phyloP scores from a whole-genome alignment of 257 asterid species.

The Solanum pimpinellifolium region DNA sequence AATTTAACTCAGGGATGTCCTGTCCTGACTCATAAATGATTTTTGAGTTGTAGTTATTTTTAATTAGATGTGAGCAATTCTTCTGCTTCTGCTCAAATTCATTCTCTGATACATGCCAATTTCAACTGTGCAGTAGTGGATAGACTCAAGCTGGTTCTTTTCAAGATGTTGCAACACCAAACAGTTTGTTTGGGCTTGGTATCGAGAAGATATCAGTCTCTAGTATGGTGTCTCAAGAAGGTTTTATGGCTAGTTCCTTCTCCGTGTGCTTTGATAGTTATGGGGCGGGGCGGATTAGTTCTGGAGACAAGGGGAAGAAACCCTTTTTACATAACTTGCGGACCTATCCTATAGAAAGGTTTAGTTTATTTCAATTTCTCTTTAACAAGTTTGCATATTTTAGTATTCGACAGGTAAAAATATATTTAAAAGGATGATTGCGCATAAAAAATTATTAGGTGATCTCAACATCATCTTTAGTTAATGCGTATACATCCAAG shows the following conservation, averaged over 20 bases:
- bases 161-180: conserved; percentile 65
- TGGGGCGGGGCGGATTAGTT: conserved; percentile 58
- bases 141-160: conserved; percentile 69
- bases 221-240: conserved; percentile 52
- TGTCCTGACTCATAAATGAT: too few relatives aligned
- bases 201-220: conserved; percentile 35
- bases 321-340: too few relatives aligned
- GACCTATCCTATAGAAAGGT: too few relatives aligned
- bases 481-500: too few relatives aligned
- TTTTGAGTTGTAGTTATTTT: too few relatives aligned
- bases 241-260: conserved; percentile 56
- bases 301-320: conserved; percentile 52
- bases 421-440: background rate
- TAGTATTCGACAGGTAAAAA: background rate
- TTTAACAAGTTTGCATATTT: background rate
- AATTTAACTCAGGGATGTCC: background rate
- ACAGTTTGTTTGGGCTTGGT: conserved; percentile 73
- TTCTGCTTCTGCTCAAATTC: background rate
- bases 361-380: too few relatives aligned
- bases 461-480: too few relatives aligned
- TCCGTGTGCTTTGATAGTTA: conserved; percentile 83
- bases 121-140: conserved; percentile 55
- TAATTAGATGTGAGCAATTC: background rate
- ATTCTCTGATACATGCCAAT: background rate
- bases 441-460: background rate